These are phyloP conservation scores for Panicum hallii DNA, from an alignment of 202 grass and related monocot species.

Conservation along the genomic window DNA sequence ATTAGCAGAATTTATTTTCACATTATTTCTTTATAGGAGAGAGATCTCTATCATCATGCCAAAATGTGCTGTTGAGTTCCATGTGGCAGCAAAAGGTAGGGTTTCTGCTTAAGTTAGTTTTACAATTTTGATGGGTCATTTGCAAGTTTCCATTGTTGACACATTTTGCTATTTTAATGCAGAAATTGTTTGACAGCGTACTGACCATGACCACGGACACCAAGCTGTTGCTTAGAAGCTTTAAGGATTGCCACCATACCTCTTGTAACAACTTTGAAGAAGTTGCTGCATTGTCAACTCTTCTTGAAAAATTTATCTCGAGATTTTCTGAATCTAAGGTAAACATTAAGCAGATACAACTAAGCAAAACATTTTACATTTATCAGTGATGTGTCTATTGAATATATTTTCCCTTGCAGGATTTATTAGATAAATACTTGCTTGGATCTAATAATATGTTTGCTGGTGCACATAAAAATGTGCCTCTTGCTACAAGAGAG, in stretches of 20 bases:
- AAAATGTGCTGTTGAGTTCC: constrained; percentile 59
- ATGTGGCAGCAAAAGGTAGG: constrained; percentile 80
- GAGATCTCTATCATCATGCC: constrained; percentile 51
- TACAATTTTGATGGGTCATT: constrained; percentile 2
- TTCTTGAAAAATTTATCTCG: constrained; percentile 65
- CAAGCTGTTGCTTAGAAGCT: constrained; percentile 67
- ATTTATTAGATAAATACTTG: constrained; percentile 71
- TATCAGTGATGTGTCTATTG: neutral
- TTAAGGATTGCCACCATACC: constrained; percentile 68
- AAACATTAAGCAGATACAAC: constrained; percentile 24
- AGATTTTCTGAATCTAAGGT: constrained; percentile 89
- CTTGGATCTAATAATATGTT: constrained; percentile 57
- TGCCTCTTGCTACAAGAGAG: constrained; percentile 68
- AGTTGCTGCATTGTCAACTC: constrained; percentile 50
- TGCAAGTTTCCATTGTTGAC: constrained; percentile 45
- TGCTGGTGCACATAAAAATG: constrained; percentile 45
- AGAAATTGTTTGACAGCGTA: constrained; percentile 79
- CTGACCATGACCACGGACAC: constrained; percentile 68
- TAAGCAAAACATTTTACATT: constrained; percentile 8
- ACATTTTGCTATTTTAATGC: constrained; percentile 28
- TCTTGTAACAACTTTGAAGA: constrained; percentile 61
- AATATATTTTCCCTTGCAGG: constrained; percentile 61
- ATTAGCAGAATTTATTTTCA: constrained; percentile 2
- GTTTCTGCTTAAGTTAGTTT: constrained; percentile 23
- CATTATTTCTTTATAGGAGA: constrained; percentile 49